Percentiles rank a stretch among this genome's conserved stretches.
Conservation (phyloP, 805 yeast species). For the Grigorovia humatica region DNA sequence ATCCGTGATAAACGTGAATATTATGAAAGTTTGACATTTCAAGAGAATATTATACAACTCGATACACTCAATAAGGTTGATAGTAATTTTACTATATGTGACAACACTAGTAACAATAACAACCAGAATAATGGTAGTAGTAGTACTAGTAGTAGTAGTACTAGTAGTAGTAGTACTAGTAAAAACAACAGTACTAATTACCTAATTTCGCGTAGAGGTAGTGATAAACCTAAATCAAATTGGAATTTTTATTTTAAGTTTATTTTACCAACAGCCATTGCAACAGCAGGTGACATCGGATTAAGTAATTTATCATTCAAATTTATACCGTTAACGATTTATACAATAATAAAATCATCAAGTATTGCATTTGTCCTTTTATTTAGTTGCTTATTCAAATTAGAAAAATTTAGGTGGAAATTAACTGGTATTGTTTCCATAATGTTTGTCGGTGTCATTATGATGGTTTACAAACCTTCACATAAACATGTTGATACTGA, state of each 20-base stretch:
- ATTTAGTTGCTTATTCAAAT: constrained; percentile 72
- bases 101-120: not conserved
- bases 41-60: not conserved
- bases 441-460: constrained; percentile 74
- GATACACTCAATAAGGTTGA: not conserved
- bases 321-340: constrained; percentile 69
- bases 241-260: constrained; percentile 37
- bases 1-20: constrained; percentile 6
- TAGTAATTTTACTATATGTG: not conserved
- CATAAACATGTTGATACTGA: constrained; percentile 10
- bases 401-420: constrained; percentile 65
- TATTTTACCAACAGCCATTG: constrained; percentile 75
- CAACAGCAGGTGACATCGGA: constrained; percentile 91
- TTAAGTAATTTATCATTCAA: constrained; percentile 76
- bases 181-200: not conserved
- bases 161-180: not conserved
- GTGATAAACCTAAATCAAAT: constrained; percentile 6
- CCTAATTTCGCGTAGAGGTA: not conserved
- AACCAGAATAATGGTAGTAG: no score
- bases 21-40: not conserved
- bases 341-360: constrained; percentile 89
- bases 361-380: constrained; percentile 79
- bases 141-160: not conserved
- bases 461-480: constrained; percentile 65
- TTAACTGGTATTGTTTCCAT: constrained; percentile 58